Conservation (phyloP, 192 early-diverging fungal species). For the Coemansia aciculifera region DNA sequence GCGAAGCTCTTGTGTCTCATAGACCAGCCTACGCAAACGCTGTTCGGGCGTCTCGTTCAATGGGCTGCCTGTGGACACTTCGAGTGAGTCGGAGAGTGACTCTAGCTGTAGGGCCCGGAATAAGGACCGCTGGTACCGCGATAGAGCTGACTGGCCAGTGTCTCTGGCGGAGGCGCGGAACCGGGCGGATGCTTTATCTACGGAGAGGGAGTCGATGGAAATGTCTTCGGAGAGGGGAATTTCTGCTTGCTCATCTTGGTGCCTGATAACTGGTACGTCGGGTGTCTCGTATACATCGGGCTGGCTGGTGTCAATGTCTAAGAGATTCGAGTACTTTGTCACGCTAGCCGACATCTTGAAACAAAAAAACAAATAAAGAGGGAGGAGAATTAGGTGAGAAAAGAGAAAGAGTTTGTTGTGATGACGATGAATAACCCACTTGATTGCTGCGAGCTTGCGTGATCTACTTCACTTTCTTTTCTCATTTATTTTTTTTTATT, state of each 20-base stretch:
- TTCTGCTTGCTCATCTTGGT: slow-evolving; percentile 14
- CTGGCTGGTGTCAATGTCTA: slow-evolving; percentile 67
- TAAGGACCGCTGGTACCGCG: slow-evolving; percentile 41
- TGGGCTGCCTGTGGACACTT: slow-evolving; percentile 9
- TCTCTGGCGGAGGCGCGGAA: slow-evolving; percentile 37
- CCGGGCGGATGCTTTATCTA: slow-evolving; percentile 20
- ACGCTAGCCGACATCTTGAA: slow-evolving; percentile 31
- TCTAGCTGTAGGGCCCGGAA: slow-evolving; percentile 46
- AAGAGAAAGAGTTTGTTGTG: neutral
- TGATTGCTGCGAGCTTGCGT: neutral
- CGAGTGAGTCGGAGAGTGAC: slow-evolving; percentile 16
- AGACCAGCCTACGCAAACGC: slow-evolving; percentile 72
- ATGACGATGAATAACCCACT: neutral
- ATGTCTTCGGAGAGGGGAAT: slow-evolving; percentile 32
- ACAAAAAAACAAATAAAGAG: neutral
- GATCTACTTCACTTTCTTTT: neutral
- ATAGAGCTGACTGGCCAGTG: slow-evolving; percentile 17
- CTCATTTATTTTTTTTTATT: neutral
- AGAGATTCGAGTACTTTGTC: slow-evolving; percentile 75
- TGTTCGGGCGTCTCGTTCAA: slow-evolving; percentile 74
- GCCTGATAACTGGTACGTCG: slow-evolving; percentile 37
- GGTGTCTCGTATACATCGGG: slow-evolving; percentile 89
- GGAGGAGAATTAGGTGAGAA: neutral
- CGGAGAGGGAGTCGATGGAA: slow-evolving; percentile 1
- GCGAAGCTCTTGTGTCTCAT: slow-evolving; percentile 79